phyloP scores from a whole-genome alignment of 305 asterid genomes.

The Solanum hybrid region DNA sequence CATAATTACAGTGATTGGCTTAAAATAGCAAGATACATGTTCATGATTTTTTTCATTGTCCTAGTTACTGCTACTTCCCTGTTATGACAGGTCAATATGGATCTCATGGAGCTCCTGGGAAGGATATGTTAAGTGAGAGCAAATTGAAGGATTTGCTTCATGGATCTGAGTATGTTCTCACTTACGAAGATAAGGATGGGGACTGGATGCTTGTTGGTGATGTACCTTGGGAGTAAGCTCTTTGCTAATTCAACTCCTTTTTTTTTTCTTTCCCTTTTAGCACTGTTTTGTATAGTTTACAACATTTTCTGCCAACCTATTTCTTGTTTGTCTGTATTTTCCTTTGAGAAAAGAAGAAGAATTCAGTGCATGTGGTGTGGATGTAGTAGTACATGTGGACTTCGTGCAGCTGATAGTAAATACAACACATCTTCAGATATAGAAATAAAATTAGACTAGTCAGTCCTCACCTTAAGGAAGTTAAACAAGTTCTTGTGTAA shows the following conservation, averaged over 20 bases:
- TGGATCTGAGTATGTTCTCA: slow-evolving; percentile 60
- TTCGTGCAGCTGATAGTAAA: background rate
- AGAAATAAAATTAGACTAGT: background rate
- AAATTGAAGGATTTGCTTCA: slow-evolving; percentile 53
- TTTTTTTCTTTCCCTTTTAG: background rate
- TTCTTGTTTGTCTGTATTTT: background rate
- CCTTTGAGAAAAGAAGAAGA: background rate
- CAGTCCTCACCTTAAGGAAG: background rate
- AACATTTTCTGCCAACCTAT: background rate
- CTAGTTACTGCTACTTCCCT: slow-evolving; percentile 13
- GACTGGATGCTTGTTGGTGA: slow-evolving; percentile 80
- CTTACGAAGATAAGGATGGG: slow-evolving; percentile 67
- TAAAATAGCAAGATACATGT: background rate
- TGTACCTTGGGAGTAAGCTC: slow-evolving; percentile 71
- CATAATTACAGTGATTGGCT: background rate
- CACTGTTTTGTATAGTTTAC: background rate
- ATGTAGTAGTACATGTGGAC: background rate
- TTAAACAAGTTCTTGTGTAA: background rate
- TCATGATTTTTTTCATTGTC: background rate
- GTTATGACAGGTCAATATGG: slow-evolving; percentile 51
- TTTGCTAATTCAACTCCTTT: background rate
- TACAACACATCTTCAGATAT: background rate
- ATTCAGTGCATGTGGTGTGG: background rate
- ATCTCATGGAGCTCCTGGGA: slow-evolving; percentile 49
- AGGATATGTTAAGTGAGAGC: slow-evolving; percentile 54